Conservation (phyloP, 2,329 filamentous ascomycete species). For the Cryphonectria parasitica region DNA sequence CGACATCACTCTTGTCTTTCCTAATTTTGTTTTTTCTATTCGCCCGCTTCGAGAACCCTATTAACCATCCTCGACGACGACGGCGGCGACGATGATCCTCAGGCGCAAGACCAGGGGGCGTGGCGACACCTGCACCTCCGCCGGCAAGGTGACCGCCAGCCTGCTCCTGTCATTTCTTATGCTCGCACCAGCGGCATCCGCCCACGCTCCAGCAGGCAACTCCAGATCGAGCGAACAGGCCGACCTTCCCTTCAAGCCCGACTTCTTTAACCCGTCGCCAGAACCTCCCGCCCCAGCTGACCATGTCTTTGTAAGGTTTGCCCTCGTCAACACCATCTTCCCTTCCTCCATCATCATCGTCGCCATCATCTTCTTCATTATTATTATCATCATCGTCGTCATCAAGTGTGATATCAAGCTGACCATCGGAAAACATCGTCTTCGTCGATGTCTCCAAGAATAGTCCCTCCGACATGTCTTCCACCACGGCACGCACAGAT, state of each 20-base stretch:
- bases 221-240: constrained; percentile 44
- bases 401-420: neutral
- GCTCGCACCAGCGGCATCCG: constrained; percentile 49
- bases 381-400: neutral
- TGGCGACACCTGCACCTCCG: constrained; percentile 52
- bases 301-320: constrained; percentile 55
- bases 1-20: neutral
- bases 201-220: constrained; percentile 36
- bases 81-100: constrained; percentile 34
- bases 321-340: neutral
- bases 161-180: constrained; percentile 71
- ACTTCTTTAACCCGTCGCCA: constrained; percentile 42
- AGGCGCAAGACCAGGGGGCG: constrained; percentile 34
- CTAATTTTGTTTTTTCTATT: neutral
- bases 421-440: constrained; percentile 1
- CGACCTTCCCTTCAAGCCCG: constrained; percentile 47
- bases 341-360: constrained; percentile 3
- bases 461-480: constrained; percentile 83
- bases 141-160: constrained; percentile 65
- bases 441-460: neutral
- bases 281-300: constrained; percentile 54
- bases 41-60: neutral
- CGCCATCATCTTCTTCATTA: neutral
- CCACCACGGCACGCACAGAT: constrained; percentile 82
- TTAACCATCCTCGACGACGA: neutral